Evolutionary conservation across 208 protist genomes (phyloP).

Genomic region (Crithidia fasciculata): DNA sequence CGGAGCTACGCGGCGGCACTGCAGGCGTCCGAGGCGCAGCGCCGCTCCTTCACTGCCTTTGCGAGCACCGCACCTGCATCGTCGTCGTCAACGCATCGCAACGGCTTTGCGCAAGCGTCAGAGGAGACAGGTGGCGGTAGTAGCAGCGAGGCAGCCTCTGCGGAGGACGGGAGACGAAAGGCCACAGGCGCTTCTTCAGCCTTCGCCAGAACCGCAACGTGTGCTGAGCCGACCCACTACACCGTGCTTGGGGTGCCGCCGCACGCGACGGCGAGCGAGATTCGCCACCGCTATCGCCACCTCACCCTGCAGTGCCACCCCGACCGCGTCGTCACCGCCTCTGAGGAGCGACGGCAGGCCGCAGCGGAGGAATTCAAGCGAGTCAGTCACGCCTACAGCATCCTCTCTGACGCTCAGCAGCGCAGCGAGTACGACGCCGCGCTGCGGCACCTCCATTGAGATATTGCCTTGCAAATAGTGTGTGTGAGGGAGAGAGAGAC

Average conservation of each 20-base stretch:
- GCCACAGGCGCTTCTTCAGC: neutral
- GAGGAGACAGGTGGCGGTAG: neutral
- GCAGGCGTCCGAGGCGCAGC: neutral
- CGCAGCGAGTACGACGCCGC: constrained; percentile 93
- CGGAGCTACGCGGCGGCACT: constrained; percentile 4
- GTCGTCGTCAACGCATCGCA: neutral
- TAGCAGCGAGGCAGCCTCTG: neutral
- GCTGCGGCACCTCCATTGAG: constrained; percentile 23
- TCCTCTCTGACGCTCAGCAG: constrained; percentile 92
- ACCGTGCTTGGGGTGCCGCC: constrained; percentile 58
- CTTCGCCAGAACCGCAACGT: neutral
- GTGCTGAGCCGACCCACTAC: constrained; percentile 52
- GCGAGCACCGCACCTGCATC: neutral
- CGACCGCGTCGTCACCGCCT: constrained; percentile 65
- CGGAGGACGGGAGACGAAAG: no score
- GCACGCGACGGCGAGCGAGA: constrained; percentile 44
- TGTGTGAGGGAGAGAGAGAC: no score
- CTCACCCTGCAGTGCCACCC: constrained; percentile 83
- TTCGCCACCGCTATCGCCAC: constrained; percentile 65
- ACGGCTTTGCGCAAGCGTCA: no score
- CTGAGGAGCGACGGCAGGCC: constrained; percentile 34
- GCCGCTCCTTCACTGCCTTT: constrained; percentile 6
- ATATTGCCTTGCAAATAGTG: no score
- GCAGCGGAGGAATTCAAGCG: constrained; percentile 92
- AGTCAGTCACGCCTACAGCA: constrained; percentile 94